Base-by-base conservation (phyloP, 305 asterid species). In the Rubia occidens region DNA sequence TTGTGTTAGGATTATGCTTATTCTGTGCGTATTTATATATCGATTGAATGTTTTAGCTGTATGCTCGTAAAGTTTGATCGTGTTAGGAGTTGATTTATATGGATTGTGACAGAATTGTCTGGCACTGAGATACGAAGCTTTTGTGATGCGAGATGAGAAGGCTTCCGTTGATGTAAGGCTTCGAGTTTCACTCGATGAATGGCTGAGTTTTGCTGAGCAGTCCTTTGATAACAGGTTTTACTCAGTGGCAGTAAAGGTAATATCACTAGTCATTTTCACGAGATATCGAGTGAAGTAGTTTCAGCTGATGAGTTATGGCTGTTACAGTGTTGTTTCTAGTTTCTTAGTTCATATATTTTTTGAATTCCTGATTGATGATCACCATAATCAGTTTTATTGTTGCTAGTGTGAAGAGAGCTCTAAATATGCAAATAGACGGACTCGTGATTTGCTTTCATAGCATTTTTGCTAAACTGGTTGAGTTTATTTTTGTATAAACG, bases 91-190 rank as follows among this genome's bases (percentile, higher is more conserved):
- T 13, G 68, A 24, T 72, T 63, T 42, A 21, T 21, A 69, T 60
- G 8, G 29, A 26, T 26, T 35, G 40, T 56, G 51, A 26, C 81
- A 89, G 98, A 88, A 90, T 83, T 92, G 89, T 83, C 79, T 92
- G 86, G 88, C 95, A 51, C 78, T 91, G 93, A 82, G 95, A 80
- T 92, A 92, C 62, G 96, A 91, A 76, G 98, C 96, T 64, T 74
- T 91, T 78, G 73, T 85, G 70, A 75, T 91, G 95, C 84, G 95
- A 79, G 92, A 91, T 40, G 79, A 84, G 60, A 82, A 75, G 78
- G 73, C 91, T 42, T 59, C 76, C 29, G 13, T 67, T 74, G 79
- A 89, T 78, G 73, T 77, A 29, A 77, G 77, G 77, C 89, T 88
- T 55, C 80, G 78, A 75, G 98, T 89, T 76, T 81, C 84, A 62